Conservation (phyloP, 148 eudicot genomes). For the Dysphania ambrosioides region DNA sequence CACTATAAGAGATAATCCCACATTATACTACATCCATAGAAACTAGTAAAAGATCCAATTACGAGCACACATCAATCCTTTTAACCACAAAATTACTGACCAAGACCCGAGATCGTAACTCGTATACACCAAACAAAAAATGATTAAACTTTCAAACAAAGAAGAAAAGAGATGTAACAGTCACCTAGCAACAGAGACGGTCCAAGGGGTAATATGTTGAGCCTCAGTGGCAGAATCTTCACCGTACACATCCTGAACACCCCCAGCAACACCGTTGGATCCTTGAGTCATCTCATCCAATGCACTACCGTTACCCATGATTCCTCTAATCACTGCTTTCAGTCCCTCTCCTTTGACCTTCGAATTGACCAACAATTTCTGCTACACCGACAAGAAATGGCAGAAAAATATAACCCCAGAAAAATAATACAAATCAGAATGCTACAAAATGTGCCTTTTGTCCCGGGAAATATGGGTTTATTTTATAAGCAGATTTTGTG, state of each 20-base stretch:
- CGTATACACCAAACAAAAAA: no score
- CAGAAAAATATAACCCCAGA: slow-evolving; percentile 18
- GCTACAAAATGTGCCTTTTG: slow-evolving; percentile 11
- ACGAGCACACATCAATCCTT: no score
- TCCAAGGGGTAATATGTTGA: slow-evolving; percentile 82
- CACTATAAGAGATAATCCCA: no score
- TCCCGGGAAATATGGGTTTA: slow-evolving; percentile 5
- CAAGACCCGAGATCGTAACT: no score
- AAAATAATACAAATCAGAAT: not conserved
- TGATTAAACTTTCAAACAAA: no score
- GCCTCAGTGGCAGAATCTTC: slow-evolving; percentile 79
- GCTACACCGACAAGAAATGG: not conserved
- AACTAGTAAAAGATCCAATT: no score
- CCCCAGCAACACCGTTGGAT: slow-evolving; percentile 51
- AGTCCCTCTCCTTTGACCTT: slow-evolving; percentile 28
- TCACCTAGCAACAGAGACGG: slow-evolving; percentile 82
- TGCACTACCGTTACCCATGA: slow-evolving; percentile 36
- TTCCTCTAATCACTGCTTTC: slow-evolving; percentile 19
- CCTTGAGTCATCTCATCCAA: slow-evolving; percentile 38
- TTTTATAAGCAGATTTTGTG: not conserved
- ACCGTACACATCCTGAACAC: slow-evolving; percentile 72
- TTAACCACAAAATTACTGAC: no score
- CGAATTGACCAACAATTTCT: not conserved
- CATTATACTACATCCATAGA: no score
- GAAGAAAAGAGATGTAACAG: not conserved